Evolutionary conservation across 768 basidiomycete species (phyloP).

Genomic region (Coprinopsis marcescibilis): DNA sequence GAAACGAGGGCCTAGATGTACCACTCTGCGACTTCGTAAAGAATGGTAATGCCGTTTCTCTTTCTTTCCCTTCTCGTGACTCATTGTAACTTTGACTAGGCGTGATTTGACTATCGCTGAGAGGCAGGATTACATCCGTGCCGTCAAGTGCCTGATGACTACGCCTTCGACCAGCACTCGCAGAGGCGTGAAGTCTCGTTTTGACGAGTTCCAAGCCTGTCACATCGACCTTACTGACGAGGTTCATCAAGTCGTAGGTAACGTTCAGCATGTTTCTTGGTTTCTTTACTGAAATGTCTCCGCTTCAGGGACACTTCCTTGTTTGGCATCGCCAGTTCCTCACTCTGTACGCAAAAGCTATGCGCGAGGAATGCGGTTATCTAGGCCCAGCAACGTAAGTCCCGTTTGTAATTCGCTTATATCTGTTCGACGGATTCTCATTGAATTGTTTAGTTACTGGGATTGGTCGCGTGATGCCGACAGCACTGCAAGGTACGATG

Average conservation of each 20-base stretch:
- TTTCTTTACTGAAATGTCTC: no score
- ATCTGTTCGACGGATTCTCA: not conserved
- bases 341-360: conserved; percentile 17
- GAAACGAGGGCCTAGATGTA: not conserved
- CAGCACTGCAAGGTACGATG: not conserved
- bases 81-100: not conserved
- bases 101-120: conserved; percentile 1
- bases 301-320: conserved; percentile 22
- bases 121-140: conserved; percentile 3
- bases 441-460: conserved; percentile 1
- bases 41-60: conserved; percentile 1
- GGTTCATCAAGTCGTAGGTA: conserved; percentile 1
- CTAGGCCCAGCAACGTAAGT: conserved; percentile 20
- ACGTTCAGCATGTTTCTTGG: no score
- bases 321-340: conserved; percentile 22
- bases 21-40: conserved; percentile 1
- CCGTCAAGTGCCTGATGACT: conserved; percentile 4
- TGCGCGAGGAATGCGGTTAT: conserved; percentile 22
- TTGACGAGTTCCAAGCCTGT: conserved; percentile 1
- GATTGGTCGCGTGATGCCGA: conserved; percentile 8
- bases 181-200: not conserved
- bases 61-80: not conserved
- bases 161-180: conserved; percentile 1
- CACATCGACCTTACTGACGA: not conserved
- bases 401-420: not conserved